phyloP scores from a whole-genome alignment of 768 basidiomycete genomes.

The Leucocoprinus sp. region DNA sequence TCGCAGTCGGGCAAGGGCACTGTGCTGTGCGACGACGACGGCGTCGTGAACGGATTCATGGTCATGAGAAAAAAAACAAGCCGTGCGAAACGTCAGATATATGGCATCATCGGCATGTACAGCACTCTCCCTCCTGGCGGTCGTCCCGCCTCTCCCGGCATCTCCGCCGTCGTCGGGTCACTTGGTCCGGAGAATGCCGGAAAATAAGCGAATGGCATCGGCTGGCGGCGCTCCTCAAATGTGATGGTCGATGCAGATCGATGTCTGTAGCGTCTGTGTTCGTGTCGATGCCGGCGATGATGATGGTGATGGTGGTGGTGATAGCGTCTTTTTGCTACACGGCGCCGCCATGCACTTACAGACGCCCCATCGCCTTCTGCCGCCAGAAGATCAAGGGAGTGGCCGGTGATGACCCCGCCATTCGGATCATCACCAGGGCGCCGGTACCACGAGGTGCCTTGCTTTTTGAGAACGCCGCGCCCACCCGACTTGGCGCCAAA shows the following conservation, averaged over 20 bases:
- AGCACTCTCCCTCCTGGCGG: background rate
- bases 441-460: slow-evolving; percentile 5
- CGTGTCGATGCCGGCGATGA: background rate
- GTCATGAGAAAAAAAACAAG: background rate
- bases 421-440: background rate
- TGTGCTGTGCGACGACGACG: too few species aligned
- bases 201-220: slow-evolving; percentile 6
- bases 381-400: slow-evolving; percentile 2
- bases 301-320: background rate
- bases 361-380: slow-evolving; percentile 6
- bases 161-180: background rate
- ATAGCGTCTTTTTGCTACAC: background rate
- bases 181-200: slow-evolving; percentile 3
- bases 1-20: too few species aligned
- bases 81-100: slow-evolving; percentile 1
- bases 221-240: slow-evolving; percentile 8
- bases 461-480: slow-evolving; percentile 3
- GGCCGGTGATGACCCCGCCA: background rate
- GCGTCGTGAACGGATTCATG: too few species aligned
- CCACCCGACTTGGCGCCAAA: slow-evolving; percentile 7
- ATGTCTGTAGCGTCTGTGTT: slow-evolving; percentile 2
- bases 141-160: background rate
- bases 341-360: slow-evolving; percentile 3
- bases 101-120: slow-evolving; percentile 5
- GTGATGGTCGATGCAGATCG: slow-evolving; percentile 9